phyloP scores from a whole-genome alignment of 1,139 yeast genomes.

The Geotrichum reessii region DNA sequence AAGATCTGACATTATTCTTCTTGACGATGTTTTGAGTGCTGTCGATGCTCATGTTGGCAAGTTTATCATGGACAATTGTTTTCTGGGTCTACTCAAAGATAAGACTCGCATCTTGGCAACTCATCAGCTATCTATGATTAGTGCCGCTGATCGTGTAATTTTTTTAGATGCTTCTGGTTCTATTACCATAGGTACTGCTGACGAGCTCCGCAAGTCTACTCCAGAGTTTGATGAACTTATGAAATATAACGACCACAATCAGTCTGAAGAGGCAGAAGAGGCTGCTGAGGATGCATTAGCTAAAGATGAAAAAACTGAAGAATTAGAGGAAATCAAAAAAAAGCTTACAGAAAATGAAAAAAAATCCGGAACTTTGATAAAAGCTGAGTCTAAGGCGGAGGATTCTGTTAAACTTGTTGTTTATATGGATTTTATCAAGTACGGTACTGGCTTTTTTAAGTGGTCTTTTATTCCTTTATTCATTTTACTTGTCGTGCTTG shows the following conservation, averaged over 20 bases:
- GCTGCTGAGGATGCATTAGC: constrained; percentile 29
- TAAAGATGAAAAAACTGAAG: constrained; percentile 22
- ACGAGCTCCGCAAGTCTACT: constrained; percentile 44
- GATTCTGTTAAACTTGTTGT: constrained; percentile 45
- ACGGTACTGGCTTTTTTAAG: constrained; percentile 52
- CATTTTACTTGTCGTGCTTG: constrained; percentile 39
- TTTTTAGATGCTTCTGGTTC: constrained; percentile 65
- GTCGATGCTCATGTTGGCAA: constrained; percentile 90
- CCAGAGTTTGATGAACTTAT: constrained; percentile 49
- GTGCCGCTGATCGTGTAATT: constrained; percentile 58
- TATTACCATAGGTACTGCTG: constrained; percentile 54
- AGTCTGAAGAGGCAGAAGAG: constrained; percentile 35
- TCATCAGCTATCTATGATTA: constrained; percentile 69
- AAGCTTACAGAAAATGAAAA: constrained; percentile 22
- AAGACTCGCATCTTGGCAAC: constrained; percentile 79
- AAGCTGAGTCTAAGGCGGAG: constrained; percentile 47
- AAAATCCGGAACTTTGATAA: constrained; percentile 34
- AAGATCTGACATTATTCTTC: constrained; percentile 55
- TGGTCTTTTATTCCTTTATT: constrained; percentile 42
- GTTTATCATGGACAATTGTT: constrained; percentile 67
- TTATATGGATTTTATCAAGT: constrained; percentile 47
- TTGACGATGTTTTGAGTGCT: constrained; percentile 86
- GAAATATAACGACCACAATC: constrained; percentile 41
- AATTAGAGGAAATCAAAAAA: constrained; percentile 25
- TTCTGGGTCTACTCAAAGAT: constrained; percentile 50